Conservation (phyloP, 148 eudicot species). For the Silene conica region DNA sequence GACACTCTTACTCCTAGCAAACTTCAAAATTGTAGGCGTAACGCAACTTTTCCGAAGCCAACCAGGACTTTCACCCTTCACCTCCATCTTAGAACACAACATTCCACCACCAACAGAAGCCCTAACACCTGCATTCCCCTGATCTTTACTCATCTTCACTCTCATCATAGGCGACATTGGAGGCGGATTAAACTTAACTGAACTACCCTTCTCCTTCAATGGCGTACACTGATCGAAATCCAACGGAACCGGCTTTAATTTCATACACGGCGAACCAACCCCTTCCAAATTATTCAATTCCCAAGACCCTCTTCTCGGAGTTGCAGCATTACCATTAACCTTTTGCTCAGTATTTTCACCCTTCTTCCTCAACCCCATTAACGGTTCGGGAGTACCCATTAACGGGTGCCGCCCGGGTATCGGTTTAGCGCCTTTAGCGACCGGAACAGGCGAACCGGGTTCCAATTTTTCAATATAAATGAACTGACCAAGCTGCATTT, state of each 20-base stretch:
- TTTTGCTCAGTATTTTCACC: conserved; percentile 46
- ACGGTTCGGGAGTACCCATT: conserved; percentile 77
- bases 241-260: conserved; percentile 52
- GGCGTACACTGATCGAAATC: conserved; percentile 93
- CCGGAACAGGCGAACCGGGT: conserved; percentile 82
- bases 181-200: conserved; percentile 38
- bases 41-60: conserved; percentile 58
- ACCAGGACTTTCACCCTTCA: conserved; percentile 50
- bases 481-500: conserved; percentile 87
- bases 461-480: conserved; percentile 66
- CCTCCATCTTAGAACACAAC: conserved; percentile 45
- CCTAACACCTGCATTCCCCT: conserved; percentile 32
- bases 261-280: conserved; percentile 30
- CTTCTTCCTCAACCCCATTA: conserved; percentile 58
- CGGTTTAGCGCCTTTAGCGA: conserved; percentile 65
- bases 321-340: conserved; percentile 31
- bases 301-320: conserved; percentile 79
- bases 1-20: conserved; percentile 75
- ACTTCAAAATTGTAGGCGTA: conserved; percentile 57
- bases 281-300: conserved; percentile 36
- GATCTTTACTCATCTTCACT: conserved; percentile 34
- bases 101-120: conserved; percentile 55
- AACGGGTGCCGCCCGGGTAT: conserved; percentile 85
- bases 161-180: conserved; percentile 58
- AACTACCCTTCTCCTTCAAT: conserved; percentile 46